These are phyloP conservation scores for Paraconiothyrium sp. DNA, from an alignment of 2,329 filamentous ascomycete species.

Conservation along the genomic window DNA sequence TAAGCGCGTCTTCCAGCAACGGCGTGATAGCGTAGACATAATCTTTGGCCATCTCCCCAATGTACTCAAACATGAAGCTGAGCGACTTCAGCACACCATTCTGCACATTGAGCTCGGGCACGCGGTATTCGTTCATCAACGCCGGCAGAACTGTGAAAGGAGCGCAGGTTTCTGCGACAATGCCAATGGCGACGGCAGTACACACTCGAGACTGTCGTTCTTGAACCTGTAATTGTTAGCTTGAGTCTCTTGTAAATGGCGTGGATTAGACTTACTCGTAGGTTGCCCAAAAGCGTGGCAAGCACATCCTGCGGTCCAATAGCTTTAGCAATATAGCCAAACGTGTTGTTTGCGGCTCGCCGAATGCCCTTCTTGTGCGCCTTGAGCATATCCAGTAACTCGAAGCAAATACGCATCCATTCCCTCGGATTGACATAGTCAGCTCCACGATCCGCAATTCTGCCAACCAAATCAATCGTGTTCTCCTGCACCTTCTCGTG, in stretches of 20 bases:
- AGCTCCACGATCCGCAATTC: conserved; percentile 95
- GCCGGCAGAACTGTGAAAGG: conserved; percentile 98
- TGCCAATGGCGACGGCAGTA: conserved; percentile 97
- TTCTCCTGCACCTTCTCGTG: conserved; percentile 99
- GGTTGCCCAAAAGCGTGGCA: conserved; percentile 93
- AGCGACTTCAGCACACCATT: conserved; percentile 98
- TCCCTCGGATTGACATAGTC: conserved; percentile 97
- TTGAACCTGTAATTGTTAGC: conserved; percentile 81
- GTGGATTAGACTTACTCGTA: conserved; percentile 68
- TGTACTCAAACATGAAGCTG: conserved; percentile 98
- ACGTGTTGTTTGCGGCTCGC: conserved; percentile 98
- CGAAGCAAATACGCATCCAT: conserved; percentile 99
- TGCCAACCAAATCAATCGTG: conserved; percentile 96
- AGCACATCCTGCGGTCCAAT: conserved; percentile 98
- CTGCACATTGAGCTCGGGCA: conserved; percentile 97
- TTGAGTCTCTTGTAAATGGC: not conserved
- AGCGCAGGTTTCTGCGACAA: conserved; percentile 97
- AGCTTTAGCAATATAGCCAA: conserved; percentile 98
- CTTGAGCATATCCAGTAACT: conserved; percentile 98
- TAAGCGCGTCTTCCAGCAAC: conserved; percentile 93
- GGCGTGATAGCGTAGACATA: conserved; percentile 99
- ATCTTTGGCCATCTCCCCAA: conserved; percentile 99
- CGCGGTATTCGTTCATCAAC: conserved; percentile 98
- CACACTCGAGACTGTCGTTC: conserved; percentile 98
- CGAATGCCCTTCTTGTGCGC: conserved; percentile 99